phyloP scores from a whole-genome alignment of 108 stramenopile genomes.

The Cylindrotheca closterium region DNA sequence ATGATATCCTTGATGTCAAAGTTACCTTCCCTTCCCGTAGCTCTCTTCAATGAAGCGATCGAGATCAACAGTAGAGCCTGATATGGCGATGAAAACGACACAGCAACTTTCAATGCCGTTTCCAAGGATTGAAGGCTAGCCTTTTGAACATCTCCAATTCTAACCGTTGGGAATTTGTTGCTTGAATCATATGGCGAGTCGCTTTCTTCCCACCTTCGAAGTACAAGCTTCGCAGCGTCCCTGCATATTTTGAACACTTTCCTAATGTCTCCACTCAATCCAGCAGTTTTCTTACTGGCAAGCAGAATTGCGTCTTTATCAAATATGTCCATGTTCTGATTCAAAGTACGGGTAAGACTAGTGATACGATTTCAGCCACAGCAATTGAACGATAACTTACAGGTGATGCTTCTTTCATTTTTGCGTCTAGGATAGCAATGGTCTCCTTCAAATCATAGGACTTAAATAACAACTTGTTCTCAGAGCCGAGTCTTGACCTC shows the following conservation, averaged over 20 bases:
- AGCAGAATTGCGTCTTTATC: slow-evolving; percentile 78
- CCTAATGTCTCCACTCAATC: slow-evolving; percentile 88
- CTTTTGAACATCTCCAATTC: slow-evolving; percentile 65
- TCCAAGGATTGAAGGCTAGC: slow-evolving; percentile 58
- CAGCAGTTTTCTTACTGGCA: slow-evolving; percentile 89
- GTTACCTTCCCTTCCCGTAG: slow-evolving; percentile 54
- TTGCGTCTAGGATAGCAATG: slow-evolving; percentile 57
- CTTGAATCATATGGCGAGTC: slow-evolving; percentile 10
- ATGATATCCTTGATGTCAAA: slow-evolving; percentile 72
- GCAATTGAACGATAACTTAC: slow-evolving; percentile 16
- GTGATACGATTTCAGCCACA: background rate
- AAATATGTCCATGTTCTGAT: slow-evolving; percentile 41
- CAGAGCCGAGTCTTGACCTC: slow-evolving; percentile 72
- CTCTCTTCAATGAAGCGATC: slow-evolving; percentile 54
- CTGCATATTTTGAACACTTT: slow-evolving; percentile 92
- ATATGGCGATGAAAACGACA: slow-evolving; percentile 54
- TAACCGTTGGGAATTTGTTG: slow-evolving; percentile 34
- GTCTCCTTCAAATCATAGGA: slow-evolving; percentile 61
- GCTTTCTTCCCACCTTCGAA: slow-evolving; percentile 27
- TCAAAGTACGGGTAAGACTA: background rate
- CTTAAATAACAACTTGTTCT: slow-evolving; percentile 56
- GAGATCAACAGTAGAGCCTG: slow-evolving; percentile 75
- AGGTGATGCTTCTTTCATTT: slow-evolving; percentile 50
- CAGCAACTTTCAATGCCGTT: slow-evolving; percentile 41
- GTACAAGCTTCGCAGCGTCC: slow-evolving; percentile 78